These are phyloP conservation scores for Aphanomyces astaci DNA, from an alignment of 352 stramenopile genomes.

Conservation along the genomic window DNA sequence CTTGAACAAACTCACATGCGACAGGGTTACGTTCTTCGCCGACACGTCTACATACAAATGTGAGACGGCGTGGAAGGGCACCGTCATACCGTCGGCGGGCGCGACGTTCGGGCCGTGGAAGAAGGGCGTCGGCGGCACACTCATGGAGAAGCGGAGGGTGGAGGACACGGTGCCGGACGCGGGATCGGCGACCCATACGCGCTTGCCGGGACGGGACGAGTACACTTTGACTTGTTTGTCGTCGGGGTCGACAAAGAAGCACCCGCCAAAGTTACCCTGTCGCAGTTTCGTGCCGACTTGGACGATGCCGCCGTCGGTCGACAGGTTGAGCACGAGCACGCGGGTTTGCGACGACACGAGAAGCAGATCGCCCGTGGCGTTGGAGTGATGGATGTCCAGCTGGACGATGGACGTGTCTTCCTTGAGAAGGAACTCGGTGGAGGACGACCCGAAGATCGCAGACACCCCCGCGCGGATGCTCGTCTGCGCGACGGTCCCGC, in stretches of 20 bases:
- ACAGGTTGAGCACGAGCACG: slow-evolving; percentile 70
- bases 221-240: slow-evolving; percentile 66
- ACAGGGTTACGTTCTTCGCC: slow-evolving; percentile 18
- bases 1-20: slow-evolving; percentile 20
- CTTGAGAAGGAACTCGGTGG: slow-evolving; percentile 79
- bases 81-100: not conserved
- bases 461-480: slow-evolving; percentile 71
- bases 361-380: slow-evolving; percentile 48
- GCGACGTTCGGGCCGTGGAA: slow-evolving; percentile 42
- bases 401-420: slow-evolving; percentile 82
- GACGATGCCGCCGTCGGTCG: slow-evolving; percentile 52
- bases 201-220: slow-evolving; percentile 65
- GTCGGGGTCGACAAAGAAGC: slow-evolving; percentile 59
- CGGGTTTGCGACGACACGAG: slow-evolving; percentile 79
- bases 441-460: slow-evolving; percentile 69
- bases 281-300: slow-evolving; percentile 75
- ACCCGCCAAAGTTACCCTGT: slow-evolving; percentile 74
- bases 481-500: slow-evolving; percentile 66
- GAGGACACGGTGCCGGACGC: slow-evolving; percentile 68
- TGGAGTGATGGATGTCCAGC: slow-evolving; percentile 39
- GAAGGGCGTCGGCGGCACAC: slow-evolving; percentile 48
- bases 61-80: not conserved
- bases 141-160: slow-evolving; percentile 77
- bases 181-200: slow-evolving; percentile 75
- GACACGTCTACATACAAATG: slow-evolving; percentile 12